A percentile compares a stretch with the other conserved stretches of the same genome.
phyloP scores from a whole-genome alignment of 306 rosid genomes.

The Purshia tridentata region DNA sequence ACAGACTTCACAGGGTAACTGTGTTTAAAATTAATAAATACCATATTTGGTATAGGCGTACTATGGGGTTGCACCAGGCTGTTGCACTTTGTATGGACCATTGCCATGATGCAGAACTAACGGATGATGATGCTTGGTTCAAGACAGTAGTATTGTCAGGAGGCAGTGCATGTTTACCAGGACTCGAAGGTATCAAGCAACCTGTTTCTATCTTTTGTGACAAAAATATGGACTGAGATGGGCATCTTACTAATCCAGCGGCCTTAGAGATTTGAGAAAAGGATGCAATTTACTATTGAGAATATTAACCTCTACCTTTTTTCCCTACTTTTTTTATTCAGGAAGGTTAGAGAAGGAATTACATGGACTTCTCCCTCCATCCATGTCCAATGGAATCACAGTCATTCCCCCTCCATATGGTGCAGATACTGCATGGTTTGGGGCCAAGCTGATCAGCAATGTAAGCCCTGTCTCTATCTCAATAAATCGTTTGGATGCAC shows the following conservation, averaged over 20 bases:
- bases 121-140: constrained; percentile 66
- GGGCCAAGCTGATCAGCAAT: constrained; percentile 77
- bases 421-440: constrained; percentile 82
- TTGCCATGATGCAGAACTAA: constrained; percentile 65
- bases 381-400: constrained; percentile 49
- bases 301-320: constrained; percentile 11
- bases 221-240: constrained; percentile 15
- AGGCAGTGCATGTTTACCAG: constrained; percentile 86
- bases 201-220: background rate
- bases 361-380: constrained; percentile 53
- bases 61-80: constrained; percentile 89
- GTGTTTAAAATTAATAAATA: background rate
- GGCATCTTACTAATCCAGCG: constrained; percentile 2
- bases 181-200: constrained; percentile 61
- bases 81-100: constrained; percentile 80
- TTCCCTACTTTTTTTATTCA: constrained; percentile 38
- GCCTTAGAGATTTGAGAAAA: background rate
- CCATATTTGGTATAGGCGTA: constrained; percentile 47
- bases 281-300: background rate
- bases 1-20: background rate
- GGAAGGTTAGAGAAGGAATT: constrained; percentile 77
- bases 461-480: constrained; percentile 42
- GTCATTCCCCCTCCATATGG: constrained; percentile 85
- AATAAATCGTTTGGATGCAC: background rate
- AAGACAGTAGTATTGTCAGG: constrained; percentile 80